These are phyloP conservation scores for Sungouiella blattae DNA, from an alignment of 805 yeast genomes.

Conservation along the genomic window DNA sequence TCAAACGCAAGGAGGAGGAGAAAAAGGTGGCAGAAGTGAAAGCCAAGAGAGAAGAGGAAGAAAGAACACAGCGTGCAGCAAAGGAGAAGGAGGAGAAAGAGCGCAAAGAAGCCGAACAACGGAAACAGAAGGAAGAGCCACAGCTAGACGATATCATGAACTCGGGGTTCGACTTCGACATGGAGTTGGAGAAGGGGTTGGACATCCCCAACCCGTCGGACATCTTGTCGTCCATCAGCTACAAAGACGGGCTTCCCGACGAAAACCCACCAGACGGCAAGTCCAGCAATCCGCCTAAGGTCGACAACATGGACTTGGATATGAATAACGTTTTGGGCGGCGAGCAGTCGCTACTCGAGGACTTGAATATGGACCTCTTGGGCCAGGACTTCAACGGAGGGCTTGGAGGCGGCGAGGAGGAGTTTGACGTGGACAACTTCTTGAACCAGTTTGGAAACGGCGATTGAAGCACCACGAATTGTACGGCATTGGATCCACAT, in stretches of 20 bases:
- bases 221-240: slow-evolving; percentile 27
- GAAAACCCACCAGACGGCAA: slow-evolving; percentile 2
- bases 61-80: slow-evolving; percentile 15
- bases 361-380: slow-evolving; percentile 38
- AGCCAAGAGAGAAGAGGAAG: slow-evolving; percentile 16
- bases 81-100: slow-evolving; percentile 16
- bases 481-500: too few relatives aligned
- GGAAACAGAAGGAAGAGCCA: slow-evolving; percentile 7
- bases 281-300: slow-evolving; percentile 4
- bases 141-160: slow-evolving; percentile 17
- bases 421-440: slow-evolving; percentile 44
- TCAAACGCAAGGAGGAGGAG: slow-evolving; percentile 12
- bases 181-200: slow-evolving; percentile 15
- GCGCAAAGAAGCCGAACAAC: slow-evolving; percentile 11
- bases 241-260: slow-evolving; percentile 14
- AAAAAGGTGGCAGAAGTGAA: slow-evolving; percentile 20
- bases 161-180: slow-evolving; percentile 26
- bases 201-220: slow-evolving; percentile 32
- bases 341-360: slow-evolving; percentile 41
- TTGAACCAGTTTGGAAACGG: slow-evolving; percentile 41
- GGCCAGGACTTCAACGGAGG: slow-evolving; percentile 30
- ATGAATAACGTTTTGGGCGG: slow-evolving; percentile 36
- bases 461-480: too few relatives aligned
- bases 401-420: slow-evolving; percentile 30
- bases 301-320: slow-evolving; percentile 23